These are phyloP conservation scores for Pseudocercospora eumusae DNA, from an alignment of 2,329 filamentous ascomycete species.

Conservation along the genomic window DNA sequence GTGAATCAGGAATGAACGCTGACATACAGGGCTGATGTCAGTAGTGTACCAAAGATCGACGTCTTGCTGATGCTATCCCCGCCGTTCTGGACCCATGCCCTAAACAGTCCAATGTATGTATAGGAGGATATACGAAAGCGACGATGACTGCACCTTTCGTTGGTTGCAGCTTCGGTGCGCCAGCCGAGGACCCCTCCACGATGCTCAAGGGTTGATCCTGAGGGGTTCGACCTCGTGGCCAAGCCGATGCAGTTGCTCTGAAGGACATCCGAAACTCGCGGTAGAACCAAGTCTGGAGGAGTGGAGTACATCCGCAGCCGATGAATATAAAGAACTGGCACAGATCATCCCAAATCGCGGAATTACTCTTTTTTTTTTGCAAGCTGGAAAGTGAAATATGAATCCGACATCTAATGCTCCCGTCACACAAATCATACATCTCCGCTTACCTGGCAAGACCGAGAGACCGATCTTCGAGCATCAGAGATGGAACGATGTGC, in stretches of 20 bases:
- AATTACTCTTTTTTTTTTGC: neutral
- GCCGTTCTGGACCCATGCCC: neutral
- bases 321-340: neutral
- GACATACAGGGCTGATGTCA: neutral
- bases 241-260: neutral
- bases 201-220: neutral
- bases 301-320: neutral
- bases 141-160: neutral
- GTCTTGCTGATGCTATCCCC: too few relatives aligned
- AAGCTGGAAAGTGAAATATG: neutral
- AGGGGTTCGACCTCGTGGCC: neutral
- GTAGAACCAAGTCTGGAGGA: neutral
- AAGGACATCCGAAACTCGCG: neutral
- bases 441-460: conserved; percentile 11
- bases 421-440: conserved; percentile 22
- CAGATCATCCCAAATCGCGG: neutral
- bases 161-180: neutral
- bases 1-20: neutral
- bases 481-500: conserved; percentile 11
- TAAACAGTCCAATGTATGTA: neutral
- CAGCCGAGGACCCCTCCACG: neutral
- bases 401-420: conserved; percentile 44
- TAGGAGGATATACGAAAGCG: neutral
- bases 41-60: neutral
- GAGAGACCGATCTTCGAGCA: conserved; percentile 11